Conservation (phyloP, 345 rosid genomes). For the Schrenkiella parvula region DNA sequence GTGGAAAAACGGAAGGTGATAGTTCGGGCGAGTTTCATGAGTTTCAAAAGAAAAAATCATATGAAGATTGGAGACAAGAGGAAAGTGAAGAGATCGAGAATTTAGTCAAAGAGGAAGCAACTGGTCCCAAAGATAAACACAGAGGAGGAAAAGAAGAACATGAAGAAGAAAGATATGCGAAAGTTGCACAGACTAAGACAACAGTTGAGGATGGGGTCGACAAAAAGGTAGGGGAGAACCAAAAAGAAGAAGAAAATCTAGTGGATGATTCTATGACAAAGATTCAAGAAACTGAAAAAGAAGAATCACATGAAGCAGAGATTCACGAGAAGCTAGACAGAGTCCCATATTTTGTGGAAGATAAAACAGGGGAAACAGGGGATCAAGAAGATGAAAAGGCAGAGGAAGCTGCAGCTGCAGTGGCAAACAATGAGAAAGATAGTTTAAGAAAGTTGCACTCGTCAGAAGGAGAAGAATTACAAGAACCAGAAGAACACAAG, state of each 20-base stretch:
- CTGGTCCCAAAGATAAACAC: background rate
- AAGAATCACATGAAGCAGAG: background rate
- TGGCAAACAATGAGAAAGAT: background rate
- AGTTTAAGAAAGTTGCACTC: background rate
- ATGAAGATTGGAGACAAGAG: background rate
- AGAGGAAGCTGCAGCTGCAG: slow-evolving; percentile 9
- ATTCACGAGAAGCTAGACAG: background rate
- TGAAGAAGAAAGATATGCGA: slow-evolving; percentile 5
- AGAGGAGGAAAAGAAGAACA: background rate
- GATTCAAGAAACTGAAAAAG: background rate
- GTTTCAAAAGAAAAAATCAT: background rate
- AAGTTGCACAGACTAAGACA: background rate
- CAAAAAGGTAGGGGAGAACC: background rate
- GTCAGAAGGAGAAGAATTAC: background rate
- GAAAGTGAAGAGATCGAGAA: background rate
- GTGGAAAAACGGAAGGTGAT: background rate
- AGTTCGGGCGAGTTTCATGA: background rate
- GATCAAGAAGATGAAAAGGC: background rate
- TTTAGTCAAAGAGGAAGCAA: background rate
- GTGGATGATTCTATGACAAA: background rate
- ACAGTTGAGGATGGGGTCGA: background rate
- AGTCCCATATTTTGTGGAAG: background rate
- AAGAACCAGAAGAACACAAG: background rate
- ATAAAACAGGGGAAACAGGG: background rate
- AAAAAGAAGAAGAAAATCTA: background rate